A percentile compares a stretch with the other conserved stretches of the same genome.
phyloP scores from a whole-genome alignment of 2,329 filamentous ascomycete species.

The Fusarium globosum region DNA sequence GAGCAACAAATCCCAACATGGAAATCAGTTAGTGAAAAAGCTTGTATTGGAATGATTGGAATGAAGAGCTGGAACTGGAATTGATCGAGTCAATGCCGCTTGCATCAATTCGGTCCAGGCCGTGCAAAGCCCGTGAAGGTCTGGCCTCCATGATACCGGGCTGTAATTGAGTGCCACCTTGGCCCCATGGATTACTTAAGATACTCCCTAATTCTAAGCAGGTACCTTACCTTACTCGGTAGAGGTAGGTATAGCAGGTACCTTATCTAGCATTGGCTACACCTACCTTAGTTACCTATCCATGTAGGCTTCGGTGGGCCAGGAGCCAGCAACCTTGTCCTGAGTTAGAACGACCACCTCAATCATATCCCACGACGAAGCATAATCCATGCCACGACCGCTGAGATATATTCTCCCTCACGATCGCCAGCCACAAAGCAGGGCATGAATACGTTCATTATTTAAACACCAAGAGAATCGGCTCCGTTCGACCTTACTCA shows the following conservation, averaged over 20 bases:
- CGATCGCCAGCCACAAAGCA: background rate
- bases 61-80: conserved; percentile 1
- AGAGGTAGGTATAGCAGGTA: too few relatives aligned
- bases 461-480: conserved; percentile 16
- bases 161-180: background rate
- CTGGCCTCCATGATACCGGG: background rate
- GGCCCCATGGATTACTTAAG: background rate
- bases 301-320: conserved; percentile 16
- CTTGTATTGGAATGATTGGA: conserved; percentile 23
- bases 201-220: background rate
- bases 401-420: conserved; percentile 1
- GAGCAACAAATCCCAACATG: background rate
- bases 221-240: too few relatives aligned
- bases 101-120: conserved; percentile 29
- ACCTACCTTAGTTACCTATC: background rate
- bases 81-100: conserved; percentile 31
- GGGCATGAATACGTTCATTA: background rate
- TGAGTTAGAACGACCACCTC: conserved; percentile 30
- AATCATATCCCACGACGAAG: conserved; percentile 24
- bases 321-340: conserved; percentile 31
- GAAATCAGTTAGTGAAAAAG: background rate
- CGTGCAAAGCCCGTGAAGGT: background rate
- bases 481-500: conserved; percentile 27
- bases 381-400: conserved; percentile 14
- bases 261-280: conserved; percentile 8